These are phyloP conservation scores for Acacia melanoxylon DNA, from an alignment of 306 rosid genomes.

Conservation along the genomic window DNA sequence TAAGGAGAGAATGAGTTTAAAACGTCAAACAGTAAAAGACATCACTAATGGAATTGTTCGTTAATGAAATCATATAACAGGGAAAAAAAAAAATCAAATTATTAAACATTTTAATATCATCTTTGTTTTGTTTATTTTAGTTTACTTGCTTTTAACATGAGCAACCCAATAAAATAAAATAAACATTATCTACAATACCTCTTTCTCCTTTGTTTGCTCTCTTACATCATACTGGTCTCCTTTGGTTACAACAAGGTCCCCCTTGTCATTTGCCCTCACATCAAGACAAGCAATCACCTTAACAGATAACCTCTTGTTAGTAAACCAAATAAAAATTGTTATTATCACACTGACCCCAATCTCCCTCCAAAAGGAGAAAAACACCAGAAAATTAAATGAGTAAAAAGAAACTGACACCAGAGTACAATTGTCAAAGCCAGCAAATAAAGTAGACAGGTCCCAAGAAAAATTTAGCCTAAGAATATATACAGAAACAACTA, in stretches of 20 bases:
- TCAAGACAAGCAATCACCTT: conserved; percentile 99
- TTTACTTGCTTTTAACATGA: neutral
- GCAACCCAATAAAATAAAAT: conserved; percentile 1
- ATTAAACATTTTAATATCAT: neutral
- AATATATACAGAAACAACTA: neutral
- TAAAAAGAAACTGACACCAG: neutral
- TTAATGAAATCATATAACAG: neutral
- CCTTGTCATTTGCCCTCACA: conserved; percentile 89
- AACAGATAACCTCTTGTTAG: conserved; percentile 28
- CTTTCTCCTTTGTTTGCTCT: conserved; percentile 83
- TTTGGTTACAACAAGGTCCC: conserved; percentile 98
- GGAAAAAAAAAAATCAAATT: neutral
- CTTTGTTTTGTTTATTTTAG: neutral
- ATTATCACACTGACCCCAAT: neutral
- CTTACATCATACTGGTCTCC: conserved; percentile 98
- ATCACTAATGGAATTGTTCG: neutral
- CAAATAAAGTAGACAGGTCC: neutral
- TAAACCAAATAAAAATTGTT: neutral
- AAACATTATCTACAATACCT: conserved; percentile 54
- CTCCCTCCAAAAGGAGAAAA: neutral
- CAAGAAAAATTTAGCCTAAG: neutral
- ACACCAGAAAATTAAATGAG: neutral
- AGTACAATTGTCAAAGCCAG: neutral
- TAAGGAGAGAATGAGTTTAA: neutral
- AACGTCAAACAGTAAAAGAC: neutral